Conservation (phyloP, 1,284 basidiomycete species). For the Sporisorium exsertum region DNA sequence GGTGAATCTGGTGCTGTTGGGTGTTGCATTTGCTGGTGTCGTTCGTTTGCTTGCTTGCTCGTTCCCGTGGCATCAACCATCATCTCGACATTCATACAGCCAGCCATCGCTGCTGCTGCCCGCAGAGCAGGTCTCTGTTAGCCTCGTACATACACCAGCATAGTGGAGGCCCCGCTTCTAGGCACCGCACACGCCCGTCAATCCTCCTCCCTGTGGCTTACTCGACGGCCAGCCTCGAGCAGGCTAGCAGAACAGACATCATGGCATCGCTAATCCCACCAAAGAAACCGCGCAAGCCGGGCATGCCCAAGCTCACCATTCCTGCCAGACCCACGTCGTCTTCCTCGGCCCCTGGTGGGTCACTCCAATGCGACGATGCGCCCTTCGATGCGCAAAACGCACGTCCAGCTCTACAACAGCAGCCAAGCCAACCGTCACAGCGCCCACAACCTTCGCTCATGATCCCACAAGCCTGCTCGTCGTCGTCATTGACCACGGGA, state of each 20-base stretch:
- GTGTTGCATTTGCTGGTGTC: not conserved
- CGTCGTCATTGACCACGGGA: constrained; percentile 22
- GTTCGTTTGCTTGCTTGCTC: not conserved
- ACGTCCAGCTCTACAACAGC: constrained; percentile 19
- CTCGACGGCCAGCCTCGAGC: not conserved
- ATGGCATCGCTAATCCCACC: constrained; percentile 67
- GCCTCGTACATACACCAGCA: not conserved
- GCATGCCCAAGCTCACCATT: constrained; percentile 66
- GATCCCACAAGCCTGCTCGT: constrained; percentile 37
- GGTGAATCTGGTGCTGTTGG: not conserved
- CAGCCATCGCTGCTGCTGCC: not conserved
- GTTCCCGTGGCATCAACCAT: not conserved
- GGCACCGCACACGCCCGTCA: not conserved
- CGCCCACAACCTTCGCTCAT: constrained; percentile 40
- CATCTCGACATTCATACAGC: not conserved
- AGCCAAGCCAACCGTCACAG: constrained; percentile 10
- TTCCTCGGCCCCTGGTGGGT: constrained; percentile 33
- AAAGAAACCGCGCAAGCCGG: constrained; percentile 56
- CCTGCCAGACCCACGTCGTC: constrained; percentile 43
- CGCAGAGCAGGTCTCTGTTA: constrained; percentile 9
- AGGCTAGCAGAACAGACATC: not conserved
- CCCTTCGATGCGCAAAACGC: constrained; percentile 8
- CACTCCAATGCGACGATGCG: constrained; percentile 23
- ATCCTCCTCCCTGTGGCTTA: not conserved
- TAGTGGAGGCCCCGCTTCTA: not conserved